Percentiles rank a stretch among this genome's conserved stretches.
Evolutionary conservation across 1,284 basidiomycete species (phyloP).

Genomic region (Trichosporon faecale): DNA sequence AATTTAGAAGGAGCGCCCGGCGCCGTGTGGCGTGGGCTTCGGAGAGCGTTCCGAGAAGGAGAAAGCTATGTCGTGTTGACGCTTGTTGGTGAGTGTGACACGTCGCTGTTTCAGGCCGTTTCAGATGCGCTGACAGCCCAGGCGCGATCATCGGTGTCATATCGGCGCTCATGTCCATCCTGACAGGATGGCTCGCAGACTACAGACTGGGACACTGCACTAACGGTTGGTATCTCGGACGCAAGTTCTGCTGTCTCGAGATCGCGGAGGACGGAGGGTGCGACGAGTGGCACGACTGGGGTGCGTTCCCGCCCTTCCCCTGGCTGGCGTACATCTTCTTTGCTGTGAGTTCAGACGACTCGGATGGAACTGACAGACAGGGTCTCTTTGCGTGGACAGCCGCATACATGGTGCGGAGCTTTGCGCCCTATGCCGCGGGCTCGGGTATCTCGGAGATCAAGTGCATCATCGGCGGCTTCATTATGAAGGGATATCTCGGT

Average conservation of each 20-base stretch:
- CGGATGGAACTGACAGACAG: constrained; percentile 52
- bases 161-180: constrained; percentile 89
- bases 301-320: constrained; percentile 65
- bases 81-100: constrained; percentile 68
- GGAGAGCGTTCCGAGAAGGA: constrained; percentile 57
- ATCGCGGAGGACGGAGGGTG: constrained; percentile 72
- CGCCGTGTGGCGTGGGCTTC: constrained; percentile 65
- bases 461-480: constrained; percentile 93
- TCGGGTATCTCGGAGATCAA: constrained; percentile 99
- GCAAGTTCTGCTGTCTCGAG: constrained; percentile 94
- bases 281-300: constrained; percentile 92
- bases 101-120: not conserved
- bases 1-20: constrained; percentile 44
- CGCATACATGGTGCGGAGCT: constrained; percentile 79
- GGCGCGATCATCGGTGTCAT: constrained; percentile 89
- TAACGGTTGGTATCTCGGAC: constrained; percentile 97
- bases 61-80: constrained; percentile 74
- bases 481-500: constrained; percentile 92
- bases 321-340: constrained; percentile 86
- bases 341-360: constrained; percentile 62
- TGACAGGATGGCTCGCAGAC: constrained; percentile 97
- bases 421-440: constrained; percentile 93
- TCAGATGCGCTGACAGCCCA: constrained; percentile 43
- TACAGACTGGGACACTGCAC: constrained; percentile 96
- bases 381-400: constrained; percentile 74